Evolutionary conservation across 2,329 filamentous ascomycete species (phyloP), one percentile per base, ranked within the genome.

Genomic region (Beauveria sp.): DNA sequence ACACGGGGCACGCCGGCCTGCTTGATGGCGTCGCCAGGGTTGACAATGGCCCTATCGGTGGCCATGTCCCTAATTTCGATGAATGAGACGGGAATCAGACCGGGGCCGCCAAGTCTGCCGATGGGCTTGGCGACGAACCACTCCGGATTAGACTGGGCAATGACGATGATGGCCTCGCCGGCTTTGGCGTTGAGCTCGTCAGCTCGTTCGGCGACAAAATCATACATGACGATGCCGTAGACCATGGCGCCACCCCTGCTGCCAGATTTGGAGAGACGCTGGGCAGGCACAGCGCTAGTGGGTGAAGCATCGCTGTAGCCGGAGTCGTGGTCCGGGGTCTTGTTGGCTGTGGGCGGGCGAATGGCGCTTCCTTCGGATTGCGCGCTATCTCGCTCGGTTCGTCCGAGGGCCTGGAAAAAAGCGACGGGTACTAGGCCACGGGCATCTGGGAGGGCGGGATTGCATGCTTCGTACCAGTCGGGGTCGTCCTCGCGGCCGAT

Each of bases 71-170:
- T 84, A 67, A 99, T 93, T 76, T 99, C 92, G 67, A 99, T 91
- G 73, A 96, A 98, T 0, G 93, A 96, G 38, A 98, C 93, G 2
- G 95, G 95, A 66, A 99, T 98, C 68, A 99, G 77, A 46, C 95
- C 95, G 1, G 95, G 95, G 1, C 95, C 95, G 49, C 95, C 95
- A n/a, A 99, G 81, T 66, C 95, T 84, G 65, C 93, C 93, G 72
- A 99, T 99, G n/a, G 95, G 95, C 76, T 99, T 99, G 56, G 95
- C 95, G 64, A 99, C 93, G 71, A 98, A 98, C 95, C 95, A 99
- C 75, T 99, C 95, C 5, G 93, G 91, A 70, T 98, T 98, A 7
- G 93, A 98, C 74, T 98, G 95, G 50, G 95, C 95, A 72, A 98
- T 98, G 60, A 99, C 93, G 66, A 99, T 97, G 70, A 99, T 97